Conservation (phyloP, 371 early-diverging fungal genomes). For the Capniomyces stellatus region DNA sequence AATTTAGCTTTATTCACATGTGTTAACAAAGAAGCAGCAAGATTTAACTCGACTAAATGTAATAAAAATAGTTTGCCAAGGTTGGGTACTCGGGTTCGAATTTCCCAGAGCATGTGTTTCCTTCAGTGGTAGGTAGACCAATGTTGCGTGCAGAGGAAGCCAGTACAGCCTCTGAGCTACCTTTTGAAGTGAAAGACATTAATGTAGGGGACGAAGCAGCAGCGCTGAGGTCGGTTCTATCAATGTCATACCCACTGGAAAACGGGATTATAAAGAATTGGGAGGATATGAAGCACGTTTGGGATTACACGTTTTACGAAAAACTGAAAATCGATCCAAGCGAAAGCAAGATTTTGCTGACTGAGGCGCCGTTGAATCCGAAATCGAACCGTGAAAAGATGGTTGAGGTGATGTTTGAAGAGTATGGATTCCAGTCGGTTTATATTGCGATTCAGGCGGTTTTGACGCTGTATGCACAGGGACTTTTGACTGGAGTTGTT, state of each 20-base stretch:
- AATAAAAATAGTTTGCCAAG: slow-evolving; percentile 87
- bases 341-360: slow-evolving; percentile 81
- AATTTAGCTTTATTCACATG: too few relatives aligned
- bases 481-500: slow-evolving; percentile 87
- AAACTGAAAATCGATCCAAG: slow-evolving; percentile 70
- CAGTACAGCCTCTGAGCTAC: slow-evolving; percentile 21
- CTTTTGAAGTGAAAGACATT: slow-evolving; percentile 53
- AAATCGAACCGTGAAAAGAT: slow-evolving; percentile 77
- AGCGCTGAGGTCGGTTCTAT: slow-evolving; percentile 61
- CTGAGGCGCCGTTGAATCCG: slow-evolving; percentile 94
- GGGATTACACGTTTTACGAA: slow-evolving; percentile 93
- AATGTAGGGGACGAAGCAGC: slow-evolving; percentile 97
- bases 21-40: too few relatives aligned
- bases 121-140: slow-evolving; percentile 91
- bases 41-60: too few relatives aligned
- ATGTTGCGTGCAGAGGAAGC: slow-evolving; percentile 93
- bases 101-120: slow-evolving; percentile 89
- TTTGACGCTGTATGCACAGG: slow-evolving; percentile 91
- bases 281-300: slow-evolving; percentile 95
- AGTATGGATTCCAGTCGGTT: slow-evolving; percentile 79
- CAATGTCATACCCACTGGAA: slow-evolving; percentile 95
- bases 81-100: slow-evolving; percentile 91
- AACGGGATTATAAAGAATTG: slow-evolving; percentile 96
- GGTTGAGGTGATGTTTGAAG: slow-evolving; percentile 90
- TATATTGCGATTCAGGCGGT: slow-evolving; percentile 96